A percentile compares a stretch with the other conserved stretches of the same genome.
Evolutionary conservation across 192 early-diverging fungal genomes (phyloP).

Genomic region (Entomortierella beljakovae): DNA sequence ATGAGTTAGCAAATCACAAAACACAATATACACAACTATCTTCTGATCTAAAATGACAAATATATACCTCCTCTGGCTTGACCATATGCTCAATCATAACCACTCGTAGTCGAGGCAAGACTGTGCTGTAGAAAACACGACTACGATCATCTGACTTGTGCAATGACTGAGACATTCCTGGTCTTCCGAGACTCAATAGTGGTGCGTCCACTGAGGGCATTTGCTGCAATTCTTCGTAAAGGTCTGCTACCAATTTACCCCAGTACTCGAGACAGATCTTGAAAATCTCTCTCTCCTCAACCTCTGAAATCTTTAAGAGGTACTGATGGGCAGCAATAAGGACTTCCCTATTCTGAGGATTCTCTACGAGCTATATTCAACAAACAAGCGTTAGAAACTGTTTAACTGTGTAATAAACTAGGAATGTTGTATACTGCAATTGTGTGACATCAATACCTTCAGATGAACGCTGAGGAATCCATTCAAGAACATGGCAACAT

Average conservation of each 20-base stretch:
- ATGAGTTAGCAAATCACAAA: background rate
- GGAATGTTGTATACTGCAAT: background rate
- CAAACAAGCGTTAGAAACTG: no score
- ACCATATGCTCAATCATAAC: conserved; percentile 99
- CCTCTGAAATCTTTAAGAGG: conserved; percentile 88
- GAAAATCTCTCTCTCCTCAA: conserved; percentile 96
- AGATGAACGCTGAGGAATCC: conserved; percentile 89
- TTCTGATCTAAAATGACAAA: no score
- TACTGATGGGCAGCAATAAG: conserved; percentile 87
- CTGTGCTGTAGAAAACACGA: conserved; percentile 81
- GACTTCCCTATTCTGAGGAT: conserved; percentile 61
- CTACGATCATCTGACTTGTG: conserved; percentile 59
- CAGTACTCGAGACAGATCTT: conserved; percentile 99
- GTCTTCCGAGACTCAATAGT: conserved; percentile 68
- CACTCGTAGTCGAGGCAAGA: conserved; percentile 85
- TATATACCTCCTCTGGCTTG: conserved; percentile 91
- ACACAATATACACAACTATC: no score
- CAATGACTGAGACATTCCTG: conserved; percentile 41
- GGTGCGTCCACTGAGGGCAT: conserved; percentile 60
- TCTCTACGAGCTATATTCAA: conserved; percentile 72
- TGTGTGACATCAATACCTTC: conserved; percentile 63
- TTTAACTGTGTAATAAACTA: background rate
- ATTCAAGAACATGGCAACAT: conserved; percentile 92
- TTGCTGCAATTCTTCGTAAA: conserved; percentile 87
- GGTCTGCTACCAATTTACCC: conserved; percentile 86